These are phyloP conservation scores for Auricularia cornea DNA, from an alignment of 768 basidiomycete species.

Conservation along the genomic window DNA sequence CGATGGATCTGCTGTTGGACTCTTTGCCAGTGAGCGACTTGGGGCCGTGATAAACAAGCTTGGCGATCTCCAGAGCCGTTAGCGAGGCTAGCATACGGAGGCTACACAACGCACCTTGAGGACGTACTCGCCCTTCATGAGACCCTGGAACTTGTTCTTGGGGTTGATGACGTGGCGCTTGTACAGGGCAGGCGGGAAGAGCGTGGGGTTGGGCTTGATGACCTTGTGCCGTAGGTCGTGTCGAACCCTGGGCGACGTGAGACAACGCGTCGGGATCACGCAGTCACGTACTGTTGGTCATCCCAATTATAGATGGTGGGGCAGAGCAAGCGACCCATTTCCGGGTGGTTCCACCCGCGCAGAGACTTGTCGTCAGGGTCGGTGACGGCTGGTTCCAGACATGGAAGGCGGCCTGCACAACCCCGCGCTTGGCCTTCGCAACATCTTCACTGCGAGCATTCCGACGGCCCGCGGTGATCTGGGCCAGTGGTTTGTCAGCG, in stretches of 20 bases:
- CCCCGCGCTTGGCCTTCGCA: not conserved
- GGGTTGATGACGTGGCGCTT: not conserved
- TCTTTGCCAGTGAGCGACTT: not conserved
- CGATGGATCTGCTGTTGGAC: not conserved
- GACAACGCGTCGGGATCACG: not conserved
- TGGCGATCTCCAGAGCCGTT: not conserved
- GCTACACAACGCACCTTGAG: not conserved
- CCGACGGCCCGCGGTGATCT: not conserved
- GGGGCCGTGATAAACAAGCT: not conserved
- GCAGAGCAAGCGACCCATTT: not conserved
- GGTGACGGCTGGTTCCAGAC: not conserved
- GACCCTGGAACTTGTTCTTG: not conserved
- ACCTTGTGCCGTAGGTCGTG: not conserved
- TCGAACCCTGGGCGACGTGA: not conserved
- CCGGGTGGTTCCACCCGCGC: not conserved
- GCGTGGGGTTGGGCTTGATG: not conserved
- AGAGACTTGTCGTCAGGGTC: not conserved
- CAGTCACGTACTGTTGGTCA: no score
- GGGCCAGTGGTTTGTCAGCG: not conserved
- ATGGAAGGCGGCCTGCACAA: not conserved
- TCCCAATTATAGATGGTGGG: not conserved
- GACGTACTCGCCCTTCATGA: not conserved
- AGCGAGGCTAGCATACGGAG: not conserved
- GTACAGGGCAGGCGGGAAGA: not conserved
- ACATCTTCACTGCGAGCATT: not conserved